Base-by-base conservation (phyloP, 768 basidiomycete genomes). In the Pleurotus citrinopileatus region DNA sequence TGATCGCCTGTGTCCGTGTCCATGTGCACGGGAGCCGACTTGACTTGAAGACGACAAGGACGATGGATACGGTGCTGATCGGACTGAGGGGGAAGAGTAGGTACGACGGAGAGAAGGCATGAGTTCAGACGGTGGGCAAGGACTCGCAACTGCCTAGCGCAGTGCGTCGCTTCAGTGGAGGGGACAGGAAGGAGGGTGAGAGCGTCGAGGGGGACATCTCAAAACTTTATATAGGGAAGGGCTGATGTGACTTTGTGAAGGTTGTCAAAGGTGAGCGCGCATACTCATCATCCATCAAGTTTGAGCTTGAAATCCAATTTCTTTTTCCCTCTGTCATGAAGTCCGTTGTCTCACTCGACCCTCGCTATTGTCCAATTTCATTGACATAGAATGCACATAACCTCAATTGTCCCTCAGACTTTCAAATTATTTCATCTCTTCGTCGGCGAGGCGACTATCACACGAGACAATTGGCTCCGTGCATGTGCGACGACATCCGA, bases 61-160 rank as follows among this genome's bases (percentile, higher is more conserved):
- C 26, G 73, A 57, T 4, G 70, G 78, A 67, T 91, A 91, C 3
- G 89, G 90, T 9, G 84, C 81, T 0, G 80, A 77, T 61, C 89
- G 82, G 61, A 86, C 86, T 19, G 78, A 70, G 38, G 87, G 84
- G 54, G 85, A 82, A 17, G 90, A 91, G 57, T 81, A 68, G 46
- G 86, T 82, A 63, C 89, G 87, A 72, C 89, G 89, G 61, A 91
- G 86, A 71, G 88, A 90, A 63, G 89, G 90, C 87, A 79, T 79
- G 38, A 42, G 27, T 17, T 23, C 52, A 25, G 53, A 55, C 55
- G 55, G 60, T 61, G 57, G 60, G 57, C 55, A 58, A 58, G 59
- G 60, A 64, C 56, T 63, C 69, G 69, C 75, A 73, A 68, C 78
- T 72, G 77, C 75, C 75, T 76, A 70, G 71, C 75, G 73, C 77